Evolutionary conservation across 2,329 filamentous ascomycete species (phyloP).

Genomic region (Ophiostoma sp.): DNA sequence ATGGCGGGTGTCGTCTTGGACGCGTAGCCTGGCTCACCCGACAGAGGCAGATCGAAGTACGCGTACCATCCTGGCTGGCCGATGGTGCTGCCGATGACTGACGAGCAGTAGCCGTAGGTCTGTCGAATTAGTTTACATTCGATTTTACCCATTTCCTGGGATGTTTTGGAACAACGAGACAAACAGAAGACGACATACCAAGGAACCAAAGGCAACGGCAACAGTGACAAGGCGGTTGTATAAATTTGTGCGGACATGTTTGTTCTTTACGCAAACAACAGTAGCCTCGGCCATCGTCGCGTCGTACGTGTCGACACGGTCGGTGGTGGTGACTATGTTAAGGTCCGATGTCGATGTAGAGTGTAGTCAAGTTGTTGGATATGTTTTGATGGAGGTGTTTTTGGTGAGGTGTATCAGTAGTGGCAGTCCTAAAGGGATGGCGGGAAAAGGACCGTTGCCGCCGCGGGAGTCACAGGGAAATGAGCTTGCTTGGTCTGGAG

Average conservation of each 20-base stretch:
- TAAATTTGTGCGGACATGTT: conserved; percentile 25
- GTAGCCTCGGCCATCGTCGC: conserved; percentile 4
- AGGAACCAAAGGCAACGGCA: conserved; percentile 35
- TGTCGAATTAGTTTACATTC: background rate
- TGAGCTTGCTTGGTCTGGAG: background rate
- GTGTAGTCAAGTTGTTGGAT: background rate
- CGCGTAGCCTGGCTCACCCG: conserved; percentile 42
- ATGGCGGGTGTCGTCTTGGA: conserved; percentile 43
- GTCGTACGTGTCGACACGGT: background rate
- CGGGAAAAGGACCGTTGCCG: background rate
- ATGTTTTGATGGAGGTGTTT: background rate
- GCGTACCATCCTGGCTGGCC: conserved; percentile 49
- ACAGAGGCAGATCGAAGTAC: conserved; percentile 41
- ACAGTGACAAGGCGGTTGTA: conserved; percentile 37
- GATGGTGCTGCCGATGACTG: conserved; percentile 48
- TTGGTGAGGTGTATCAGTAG: background rate
- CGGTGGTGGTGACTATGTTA: background rate
- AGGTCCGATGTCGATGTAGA: background rate
- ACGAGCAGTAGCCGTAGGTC: conserved; percentile 48
- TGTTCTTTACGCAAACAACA: background rate
- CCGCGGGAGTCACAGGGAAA: background rate
- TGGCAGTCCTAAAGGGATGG: background rate
- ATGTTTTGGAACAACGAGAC: background rate
- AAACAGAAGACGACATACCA: conserved; percentile 29
- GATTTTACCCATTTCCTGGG: background rate